Evolutionary conservation across 148 eudicot genomes (phyloP), one percentile per base, ranked within the genome.

Genomic region (Oxyria digyna): DNA sequence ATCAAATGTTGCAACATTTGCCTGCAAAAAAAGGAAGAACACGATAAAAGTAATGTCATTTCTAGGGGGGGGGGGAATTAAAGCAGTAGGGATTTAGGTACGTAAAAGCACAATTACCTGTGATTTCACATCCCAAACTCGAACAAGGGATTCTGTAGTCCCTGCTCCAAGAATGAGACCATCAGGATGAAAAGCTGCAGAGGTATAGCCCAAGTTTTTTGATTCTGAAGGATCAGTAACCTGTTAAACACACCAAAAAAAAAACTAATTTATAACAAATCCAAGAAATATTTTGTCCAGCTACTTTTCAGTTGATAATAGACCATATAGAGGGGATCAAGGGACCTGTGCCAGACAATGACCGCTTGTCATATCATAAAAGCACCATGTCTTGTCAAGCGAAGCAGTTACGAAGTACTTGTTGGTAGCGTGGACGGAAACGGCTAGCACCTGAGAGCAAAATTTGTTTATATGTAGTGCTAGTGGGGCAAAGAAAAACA

Each of bases 111-210:
- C 52, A 68, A 18, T 15, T 81, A 93, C 98, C 95, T 93, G 98
- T 79, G 86, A 82, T 78, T 94, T 94, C 15, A 94, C 98, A 75
- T 94, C 98, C 98, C 98, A 94, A 75, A 90, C 90, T 84, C 88
- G 90, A 43, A 82, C 96, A 75, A 88, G 43, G 72, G 91, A 64
- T 70, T 82, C 96, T 55, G 96, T 81, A 15, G 98, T 90, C 73
- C 98, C 97, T 29, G 97, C 88, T 78, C 98, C 98, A 42, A 94
- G 86, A 77, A 94, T 94, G 74, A 90, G 98, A 77, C 98, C 98
- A 82, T 94, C 97, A 2, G 98, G 98, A 74, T 94, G 97, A 74
- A 94, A 94, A 70, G 97, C 87, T 29, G 97, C 95, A 79, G 98
- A 90, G 27, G 98, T 85, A 75, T 90, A 90, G 59, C 97, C 98